A percentile compares a stretch with the other conserved stretches of the same genome.
These are phyloP conservation scores for Pichia sp. DNA, from an alignment of 1,139 yeast species.

Conservation along the genomic window DNA sequence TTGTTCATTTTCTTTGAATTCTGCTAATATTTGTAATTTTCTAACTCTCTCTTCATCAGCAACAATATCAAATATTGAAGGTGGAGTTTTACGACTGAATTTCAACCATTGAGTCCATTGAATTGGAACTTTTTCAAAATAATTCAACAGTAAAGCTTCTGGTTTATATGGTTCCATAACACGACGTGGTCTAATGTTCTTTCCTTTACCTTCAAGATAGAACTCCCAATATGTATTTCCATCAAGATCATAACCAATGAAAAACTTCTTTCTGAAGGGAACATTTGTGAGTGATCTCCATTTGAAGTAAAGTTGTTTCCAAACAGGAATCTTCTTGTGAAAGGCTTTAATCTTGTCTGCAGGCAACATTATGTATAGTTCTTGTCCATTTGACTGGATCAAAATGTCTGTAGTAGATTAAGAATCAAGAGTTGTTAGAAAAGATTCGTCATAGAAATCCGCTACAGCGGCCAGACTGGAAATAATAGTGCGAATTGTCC, in stretches of 20 bases:
- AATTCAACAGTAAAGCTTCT: conserved; percentile 42
- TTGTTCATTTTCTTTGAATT: conserved; percentile 54
- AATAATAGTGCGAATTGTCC: too few relatives aligned
- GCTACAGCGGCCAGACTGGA: too few relatives aligned
- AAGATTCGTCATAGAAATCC: too few relatives aligned
- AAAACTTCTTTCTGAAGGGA: conserved; percentile 52
- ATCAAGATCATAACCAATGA: conserved; percentile 64
- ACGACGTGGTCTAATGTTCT: conserved; percentile 38
- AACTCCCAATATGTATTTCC: conserved; percentile 89
- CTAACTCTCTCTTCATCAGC: conserved; percentile 54
- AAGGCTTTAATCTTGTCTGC: conserved; percentile 28
- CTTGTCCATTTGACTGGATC: too few relatives aligned
- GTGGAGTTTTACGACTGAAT: conserved; percentile 52
- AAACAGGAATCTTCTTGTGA: conserved; percentile 22
- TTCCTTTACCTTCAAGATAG: conserved; percentile 37
- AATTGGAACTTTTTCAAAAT: conserved; percentile 49
- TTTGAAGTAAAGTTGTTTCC: conserved; percentile 42
- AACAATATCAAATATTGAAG: conserved; percentile 55
- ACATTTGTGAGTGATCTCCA: conserved; percentile 58
- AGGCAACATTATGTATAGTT: too few relatives aligned
- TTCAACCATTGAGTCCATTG: conserved; percentile 84
- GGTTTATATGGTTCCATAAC: conserved; percentile 43
- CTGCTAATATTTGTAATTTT: conserved; percentile 49
- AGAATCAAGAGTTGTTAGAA: too few relatives aligned
- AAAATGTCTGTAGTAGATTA: too few relatives aligned